These are phyloP conservation scores for Corylus heterophylla DNA, from an alignment of 306 rosid species.

Conservation along the genomic window DNA sequence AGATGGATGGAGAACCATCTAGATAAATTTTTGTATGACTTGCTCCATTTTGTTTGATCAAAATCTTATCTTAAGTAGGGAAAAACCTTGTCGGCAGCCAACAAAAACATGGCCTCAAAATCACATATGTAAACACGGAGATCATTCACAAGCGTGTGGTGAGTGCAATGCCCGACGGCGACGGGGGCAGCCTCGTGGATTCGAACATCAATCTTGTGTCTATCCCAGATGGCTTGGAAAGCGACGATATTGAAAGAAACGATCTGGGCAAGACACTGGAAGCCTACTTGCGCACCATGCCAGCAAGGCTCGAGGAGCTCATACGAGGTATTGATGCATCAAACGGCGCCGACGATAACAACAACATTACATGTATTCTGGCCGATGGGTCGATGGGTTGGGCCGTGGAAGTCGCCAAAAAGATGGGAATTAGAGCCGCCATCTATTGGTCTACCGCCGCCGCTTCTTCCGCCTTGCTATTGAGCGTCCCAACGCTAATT, in stretches of 20 bases:
- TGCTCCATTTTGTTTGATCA: too few species aligned
- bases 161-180: neutral
- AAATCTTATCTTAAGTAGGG: too few species aligned
- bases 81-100: too few species aligned
- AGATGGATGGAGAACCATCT: too few species aligned
- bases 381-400: slow-evolving; percentile 30
- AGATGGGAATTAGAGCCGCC: slow-evolving; percentile 36
- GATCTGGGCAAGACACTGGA: neutral
- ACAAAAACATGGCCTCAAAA: slow-evolving; percentile 44
- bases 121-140: slow-evolving; percentile 46
- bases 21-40: too few species aligned
- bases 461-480: slow-evolving; percentile 13
- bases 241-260: slow-evolving; percentile 38
- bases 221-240: slow-evolving; percentile 36
- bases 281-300: slow-evolving; percentile 31
- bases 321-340: slow-evolving; percentile 24
- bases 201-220: slow-evolving; percentile 18
- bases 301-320: slow-evolving; percentile 45
- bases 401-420: slow-evolving; percentile 35
- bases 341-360: neutral
- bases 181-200: neutral
- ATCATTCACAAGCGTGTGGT: slow-evolving; percentile 29
- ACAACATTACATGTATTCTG: slow-evolving; percentile 32
- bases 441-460: slow-evolving; percentile 50
- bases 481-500: slow-evolving; percentile 29